Evolutionary conservation across 2,329 filamentous ascomycete species (phyloP), one percentile per base, ranked within the genome.

Genomic region (Aspergillus intermedius): DNA sequence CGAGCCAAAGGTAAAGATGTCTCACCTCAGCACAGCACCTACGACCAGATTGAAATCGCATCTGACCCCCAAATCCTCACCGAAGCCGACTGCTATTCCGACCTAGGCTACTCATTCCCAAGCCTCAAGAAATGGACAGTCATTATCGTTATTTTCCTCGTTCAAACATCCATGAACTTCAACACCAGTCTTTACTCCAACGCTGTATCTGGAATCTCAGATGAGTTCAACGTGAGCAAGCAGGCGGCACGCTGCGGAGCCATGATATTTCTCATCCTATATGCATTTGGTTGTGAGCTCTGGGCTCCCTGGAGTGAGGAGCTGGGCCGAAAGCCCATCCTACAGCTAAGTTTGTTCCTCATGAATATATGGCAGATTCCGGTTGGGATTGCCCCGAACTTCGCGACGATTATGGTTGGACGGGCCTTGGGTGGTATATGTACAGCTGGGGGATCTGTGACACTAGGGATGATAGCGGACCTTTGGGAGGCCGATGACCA

Each of bases 261-360:
- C 50, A 82, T 84, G 67, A 78, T 88, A 54, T 91, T 89, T 69
- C 70, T 91, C 30, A 76, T 91, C 46, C 67, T 81, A 2, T 91
- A 91, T 63, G 87, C 86, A 40, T 89, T 91, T 62, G 87, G 87
- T 22, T 91, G 87, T 63, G 87, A 91, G 66, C 76, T 90, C 0
- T 91, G 87, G 87, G 87, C 87, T 0, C 87, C 87, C 0, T 91
- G 86, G 84, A 85, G 80, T 19, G 87, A 91, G 64, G 87, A 91
- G 60, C 74, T 89, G 43, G 87, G 87, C 13, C 79, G 87, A 42
- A 84, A 81, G 73, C 82, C 82, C 1, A 77, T 90, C 47, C 75
- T 90, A 25, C 86, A 89, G 73, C 69, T 77, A 25, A 85, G 80
- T 19, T 69, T 90, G 49, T 76, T 84, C 53, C 71, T 91, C 13